phyloP scores from a whole-genome alignment of 306 rosid species.

The Amphicarpaea edgeworthii region DNA sequence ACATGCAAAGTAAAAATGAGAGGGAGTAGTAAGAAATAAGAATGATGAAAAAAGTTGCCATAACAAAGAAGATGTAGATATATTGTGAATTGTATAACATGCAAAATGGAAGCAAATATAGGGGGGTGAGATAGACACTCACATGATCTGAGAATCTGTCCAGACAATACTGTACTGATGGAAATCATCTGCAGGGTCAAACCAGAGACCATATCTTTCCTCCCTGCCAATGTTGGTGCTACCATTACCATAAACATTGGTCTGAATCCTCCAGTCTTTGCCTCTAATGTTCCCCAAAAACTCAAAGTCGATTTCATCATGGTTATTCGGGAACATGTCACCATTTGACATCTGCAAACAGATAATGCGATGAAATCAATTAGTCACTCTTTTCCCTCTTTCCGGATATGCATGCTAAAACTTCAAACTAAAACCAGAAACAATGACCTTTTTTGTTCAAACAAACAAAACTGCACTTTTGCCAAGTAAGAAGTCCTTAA shows the following conservation, averaged over 20 bases:
- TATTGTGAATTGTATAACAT: neutral
- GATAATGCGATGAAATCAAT: conserved; percentile 13
- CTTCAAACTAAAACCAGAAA: neutral
- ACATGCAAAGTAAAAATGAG: neutral
- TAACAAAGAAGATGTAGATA: neutral
- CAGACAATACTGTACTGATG: conserved; percentile 89
- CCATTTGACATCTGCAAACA: conserved; percentile 90
- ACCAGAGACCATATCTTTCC: conserved; percentile 94
- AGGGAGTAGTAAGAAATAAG: neutral
- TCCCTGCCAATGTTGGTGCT: conserved; percentile 91
- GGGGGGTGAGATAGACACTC: conserved; percentile 50
- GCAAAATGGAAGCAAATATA: conserved; percentile 42
- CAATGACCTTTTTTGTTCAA: conserved; percentile 20
- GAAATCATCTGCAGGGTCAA: conserved; percentile 88
- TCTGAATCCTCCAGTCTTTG: conserved; percentile 97
- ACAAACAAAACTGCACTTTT: neutral
- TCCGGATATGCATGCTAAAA: neutral
- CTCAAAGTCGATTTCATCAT: conserved; percentile 97
- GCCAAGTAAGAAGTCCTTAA: neutral
- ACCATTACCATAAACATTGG: conserved; percentile 96
- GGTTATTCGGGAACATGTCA: conserved; percentile 85
- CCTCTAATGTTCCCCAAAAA: conserved; percentile 97
- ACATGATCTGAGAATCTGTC: conserved; percentile 89
- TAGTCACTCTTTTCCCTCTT: neutral
- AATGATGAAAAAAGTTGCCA: neutral